A percentile compares a stretch with the other conserved stretches of the same genome.
These are phyloP conservation scores for Syzygium aromaticum DNA, from an alignment of 345 rosid genomes.

Conservation along the genomic window DNA sequence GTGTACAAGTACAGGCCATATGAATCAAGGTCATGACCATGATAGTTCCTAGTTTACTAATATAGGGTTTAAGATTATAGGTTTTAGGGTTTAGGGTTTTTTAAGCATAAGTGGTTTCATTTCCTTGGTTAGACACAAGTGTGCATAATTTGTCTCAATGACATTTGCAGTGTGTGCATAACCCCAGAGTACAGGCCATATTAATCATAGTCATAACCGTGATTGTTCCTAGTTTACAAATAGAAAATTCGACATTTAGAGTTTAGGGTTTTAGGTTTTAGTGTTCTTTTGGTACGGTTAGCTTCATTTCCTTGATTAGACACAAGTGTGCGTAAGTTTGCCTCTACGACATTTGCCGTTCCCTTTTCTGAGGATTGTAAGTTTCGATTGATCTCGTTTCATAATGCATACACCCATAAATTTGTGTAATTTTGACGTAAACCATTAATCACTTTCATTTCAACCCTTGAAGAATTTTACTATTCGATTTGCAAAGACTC, in stretches of 20 bases:
- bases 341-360: not conserved
- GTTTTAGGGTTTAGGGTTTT: not conserved
- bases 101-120: not conserved
- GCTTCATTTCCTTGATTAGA: not conserved
- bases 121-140: not conserved
- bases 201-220: not conserved
- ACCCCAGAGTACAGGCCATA: not conserved
- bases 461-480: not conserved
- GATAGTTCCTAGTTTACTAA: not conserved
- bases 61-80: not conserved
- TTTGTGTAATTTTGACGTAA: not conserved
- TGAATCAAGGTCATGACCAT: not conserved
- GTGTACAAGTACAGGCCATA: not conserved
- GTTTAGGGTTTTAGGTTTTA: not conserved
- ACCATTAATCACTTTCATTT: not conserved
- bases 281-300: not conserved
- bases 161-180: not conserved
- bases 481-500: not conserved
- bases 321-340: not conserved
- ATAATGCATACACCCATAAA: not conserved
- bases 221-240: not conserved
- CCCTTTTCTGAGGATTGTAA: not conserved
- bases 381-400: not conserved
- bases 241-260: not conserved
- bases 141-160: not conserved